Conservation (phyloP, 805 yeast species). For the Saturnispora galanensis region DNA sequence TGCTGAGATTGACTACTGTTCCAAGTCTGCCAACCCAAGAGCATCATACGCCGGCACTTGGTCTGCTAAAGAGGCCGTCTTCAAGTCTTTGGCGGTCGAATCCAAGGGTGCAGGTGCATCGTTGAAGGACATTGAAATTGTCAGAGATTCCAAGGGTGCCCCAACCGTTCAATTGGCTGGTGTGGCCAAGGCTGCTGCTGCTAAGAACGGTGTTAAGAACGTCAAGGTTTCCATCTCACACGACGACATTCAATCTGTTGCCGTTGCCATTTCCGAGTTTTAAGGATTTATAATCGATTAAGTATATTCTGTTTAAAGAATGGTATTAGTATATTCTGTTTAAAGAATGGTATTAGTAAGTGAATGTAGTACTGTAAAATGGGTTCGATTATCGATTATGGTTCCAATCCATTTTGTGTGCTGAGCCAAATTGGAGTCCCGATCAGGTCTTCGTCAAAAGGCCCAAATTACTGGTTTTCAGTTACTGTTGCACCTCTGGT, state of each 20-base stretch:
- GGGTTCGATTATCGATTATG: not conserved
- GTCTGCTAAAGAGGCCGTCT: slow-evolving; percentile 99
- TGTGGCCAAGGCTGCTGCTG: slow-evolving; percentile 65
- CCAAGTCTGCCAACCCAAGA: slow-evolving; percentile 61
- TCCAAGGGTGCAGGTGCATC: slow-evolving; percentile 95
- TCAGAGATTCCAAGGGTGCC: slow-evolving; percentile 62
- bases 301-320: not conserved
- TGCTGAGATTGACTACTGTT: slow-evolving; percentile 71
- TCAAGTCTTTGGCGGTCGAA: slow-evolving; percentile 84
- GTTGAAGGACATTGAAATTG: slow-evolving; percentile 81
- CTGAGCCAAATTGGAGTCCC: too few relatives aligned
- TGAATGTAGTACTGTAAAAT: not conserved
- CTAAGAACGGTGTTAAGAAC: slow-evolving; percentile 51
- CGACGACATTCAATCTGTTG: slow-evolving; percentile 94
- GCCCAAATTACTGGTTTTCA: too few relatives aligned
- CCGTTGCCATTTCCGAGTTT: slow-evolving; percentile 76
- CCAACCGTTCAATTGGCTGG: slow-evolving; percentile 77
- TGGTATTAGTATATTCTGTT: not conserved
- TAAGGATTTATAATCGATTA: slow-evolving; percentile 15
- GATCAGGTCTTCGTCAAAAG: too few relatives aligned
- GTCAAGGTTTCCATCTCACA: slow-evolving; percentile 91
- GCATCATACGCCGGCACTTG: slow-evolving; percentile 96
- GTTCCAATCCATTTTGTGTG: too few relatives aligned
- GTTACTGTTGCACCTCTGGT: too few relatives aligned
- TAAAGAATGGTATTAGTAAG: not conserved